Base-by-base conservation (phyloP, 192 early-diverging fungal species). In the Piromyces sp. region DNA sequence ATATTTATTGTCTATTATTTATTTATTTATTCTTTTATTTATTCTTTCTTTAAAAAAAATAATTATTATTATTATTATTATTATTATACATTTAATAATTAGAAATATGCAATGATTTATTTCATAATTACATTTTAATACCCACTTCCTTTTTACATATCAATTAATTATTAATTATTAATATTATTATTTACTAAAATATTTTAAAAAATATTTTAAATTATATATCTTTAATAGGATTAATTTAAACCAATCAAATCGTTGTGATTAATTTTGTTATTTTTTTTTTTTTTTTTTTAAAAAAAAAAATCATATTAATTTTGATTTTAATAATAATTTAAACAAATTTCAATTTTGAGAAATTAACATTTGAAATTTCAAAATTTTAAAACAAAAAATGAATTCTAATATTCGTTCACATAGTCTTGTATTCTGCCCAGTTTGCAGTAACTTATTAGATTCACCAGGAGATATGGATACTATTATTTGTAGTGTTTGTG, bases 371-470 rank as follows among this genome's bases (percentile, higher is more conserved):
- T n/a, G 51, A 68, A 68, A 68, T n/a, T n/a, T 68, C 51, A 68
- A n/a, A 28, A 68, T n/a, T n/a, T 7, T 68, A n/a, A 4, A 51
- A 22, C 22, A n/a, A 17, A 51, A 68, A n/a, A 68, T 68, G 51
- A 68, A 28, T 68, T 26, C 51, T 9, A 68, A 68, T 68, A 68
- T 68, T n/a, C 51, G 51, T 68, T 68, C 51, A 68, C 51, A 68
- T 68, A 68, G 51, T 68, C 92, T 98, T 42, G 92, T 96, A 31
- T 97, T 98, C 83, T 98, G 97, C 87, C 88, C 91, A 51, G 93
- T 93, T 78, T 98, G 97, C 86, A 94, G 95, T 40, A 94, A 94
- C 81, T 87, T 98, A 78, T 90, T 98, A 15, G 97, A 98, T 88
- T 92, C 92, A 81, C 93, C 94, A 13, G 92, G 91, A 17, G 88